These are phyloP conservation scores for Corylus heterophylla DNA, from an alignment of 306 rosid species.

Conservation along the genomic window DNA sequence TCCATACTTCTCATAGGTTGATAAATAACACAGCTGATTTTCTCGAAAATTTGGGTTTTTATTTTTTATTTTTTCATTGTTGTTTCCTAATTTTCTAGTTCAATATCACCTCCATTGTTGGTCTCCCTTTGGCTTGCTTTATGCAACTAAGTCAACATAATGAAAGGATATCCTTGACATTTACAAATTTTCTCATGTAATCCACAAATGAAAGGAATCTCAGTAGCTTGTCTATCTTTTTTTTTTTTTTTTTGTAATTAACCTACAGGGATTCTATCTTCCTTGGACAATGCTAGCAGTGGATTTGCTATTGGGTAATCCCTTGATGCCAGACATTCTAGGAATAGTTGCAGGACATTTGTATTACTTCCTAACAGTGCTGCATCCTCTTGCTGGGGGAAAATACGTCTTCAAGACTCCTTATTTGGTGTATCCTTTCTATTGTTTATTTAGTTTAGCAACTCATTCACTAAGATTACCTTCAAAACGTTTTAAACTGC, in stretches of 20 bases:
- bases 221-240: not conserved
- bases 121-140: no score
- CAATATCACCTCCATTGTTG: no score
- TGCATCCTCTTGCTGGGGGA: slow-evolving; percentile 77
- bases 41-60: no score
- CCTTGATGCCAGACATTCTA: slow-evolving; percentile 43
- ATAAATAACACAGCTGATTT: not conserved
- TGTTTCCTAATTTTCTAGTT: no score
- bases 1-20: not conserved
- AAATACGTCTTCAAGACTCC: slow-evolving; percentile 59
- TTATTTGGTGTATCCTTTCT: slow-evolving; percentile 67
- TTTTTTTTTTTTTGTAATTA: not conserved
- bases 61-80: no score
- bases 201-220: not conserved
- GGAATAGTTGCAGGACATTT: slow-evolving; percentile 75
- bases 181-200: not conserved
- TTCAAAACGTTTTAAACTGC: not conserved
- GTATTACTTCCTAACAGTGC: slow-evolving; percentile 72
- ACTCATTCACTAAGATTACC: not conserved
- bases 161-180: no score
- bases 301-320: slow-evolving; percentile 52
- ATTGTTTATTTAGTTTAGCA: not conserved
- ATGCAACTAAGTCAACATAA: no score
- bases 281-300: slow-evolving; percentile 63
- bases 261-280: slow-evolving; percentile 64